Evolutionary conservation across 2,329 filamentous ascomycete genomes (phyloP), one percentile per base, ranked within the genome.

Genomic region (Chaetomium globosum): DNA sequence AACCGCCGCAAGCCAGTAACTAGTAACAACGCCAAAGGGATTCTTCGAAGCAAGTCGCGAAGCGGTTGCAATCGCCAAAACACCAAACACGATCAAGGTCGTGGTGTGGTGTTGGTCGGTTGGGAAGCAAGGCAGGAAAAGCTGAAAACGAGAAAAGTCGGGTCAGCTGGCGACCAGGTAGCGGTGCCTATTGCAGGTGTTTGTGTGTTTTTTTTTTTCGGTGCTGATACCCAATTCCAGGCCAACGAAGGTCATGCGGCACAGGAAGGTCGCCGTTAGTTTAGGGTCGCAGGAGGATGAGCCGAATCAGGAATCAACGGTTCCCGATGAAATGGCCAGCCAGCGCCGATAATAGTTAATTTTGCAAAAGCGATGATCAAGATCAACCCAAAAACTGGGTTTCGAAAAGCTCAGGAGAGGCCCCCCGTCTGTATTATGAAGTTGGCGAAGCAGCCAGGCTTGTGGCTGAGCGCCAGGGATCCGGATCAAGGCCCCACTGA

Each of bases 391-490:
- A 68, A 70, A 71, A 68, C 65, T 63, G 65, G 63, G 68, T 69
- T 72, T 69, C 69, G 69, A 66, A 43, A 63, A 65, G 59, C 69
- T 71, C 70, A 70, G 70, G 69, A 71, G 67, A 68, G 48, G 57
- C 53, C 39, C 63, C 61, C 66, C 54, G 31, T 60, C 59, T 66
- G 61, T 66, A 64, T 71, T 70, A 67, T 67, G 65, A 67, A 67
- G 65, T 64, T 64, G 59, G 69, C 54, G 52, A 63, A 66, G 64
- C 56, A 51, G 65, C 13, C 39, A 19, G 57, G 57, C 65, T 56
- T 68, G 70, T 69, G 70, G 69, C 70, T 71, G 64, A 69, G 69
- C 66, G 63, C 26, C 69, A 67, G 60, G 70, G 69, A 66, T 68
- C 53, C 57, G 30, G 53, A 64, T 33, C 55, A 59, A 48, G 59